Conservation (phyloP, 148 eudicot genomes). For the Chenopodium suecicum region DNA sequence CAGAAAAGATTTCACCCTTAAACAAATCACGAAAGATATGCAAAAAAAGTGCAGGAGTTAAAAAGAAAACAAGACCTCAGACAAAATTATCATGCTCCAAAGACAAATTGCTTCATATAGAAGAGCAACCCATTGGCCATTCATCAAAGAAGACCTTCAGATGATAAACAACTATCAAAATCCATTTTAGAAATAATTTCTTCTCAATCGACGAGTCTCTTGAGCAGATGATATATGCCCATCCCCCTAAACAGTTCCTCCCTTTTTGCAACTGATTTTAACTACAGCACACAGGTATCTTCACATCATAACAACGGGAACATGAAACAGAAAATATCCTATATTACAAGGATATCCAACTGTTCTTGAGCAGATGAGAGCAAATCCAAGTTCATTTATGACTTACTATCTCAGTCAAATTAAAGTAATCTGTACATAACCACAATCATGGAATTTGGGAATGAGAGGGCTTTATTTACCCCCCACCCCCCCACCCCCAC, state of each 20-base stretch:
- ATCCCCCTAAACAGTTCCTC: neutral
- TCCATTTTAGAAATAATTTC: neutral
- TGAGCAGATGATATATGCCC: neutral
- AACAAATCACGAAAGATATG: neutral
- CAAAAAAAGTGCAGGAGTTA: neutral
- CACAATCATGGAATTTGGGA: too few relatives aligned
- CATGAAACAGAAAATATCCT: neutral
- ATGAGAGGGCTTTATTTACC: too few relatives aligned
- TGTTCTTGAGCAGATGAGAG: too few relatives aligned
- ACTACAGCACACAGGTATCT: neutral
- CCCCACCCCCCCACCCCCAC: too few relatives aligned
- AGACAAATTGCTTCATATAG: neutral
- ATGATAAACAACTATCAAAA: neutral
- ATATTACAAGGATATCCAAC: too few relatives aligned
- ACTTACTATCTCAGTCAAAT: too few relatives aligned
- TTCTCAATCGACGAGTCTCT: neutral
- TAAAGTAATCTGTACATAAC: too few relatives aligned
- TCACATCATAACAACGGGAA: neutral
- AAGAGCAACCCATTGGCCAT: neutral
- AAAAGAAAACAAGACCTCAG: neutral
- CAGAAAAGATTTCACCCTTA: neutral
- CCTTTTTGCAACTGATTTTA: neutral
- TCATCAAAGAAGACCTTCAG: neutral
- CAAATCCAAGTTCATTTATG: too few relatives aligned
- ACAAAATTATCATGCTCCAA: neutral